phyloP scores from a whole-genome alignment of 768 basidiomycete species.

The Naganishia onofrii region DNA sequence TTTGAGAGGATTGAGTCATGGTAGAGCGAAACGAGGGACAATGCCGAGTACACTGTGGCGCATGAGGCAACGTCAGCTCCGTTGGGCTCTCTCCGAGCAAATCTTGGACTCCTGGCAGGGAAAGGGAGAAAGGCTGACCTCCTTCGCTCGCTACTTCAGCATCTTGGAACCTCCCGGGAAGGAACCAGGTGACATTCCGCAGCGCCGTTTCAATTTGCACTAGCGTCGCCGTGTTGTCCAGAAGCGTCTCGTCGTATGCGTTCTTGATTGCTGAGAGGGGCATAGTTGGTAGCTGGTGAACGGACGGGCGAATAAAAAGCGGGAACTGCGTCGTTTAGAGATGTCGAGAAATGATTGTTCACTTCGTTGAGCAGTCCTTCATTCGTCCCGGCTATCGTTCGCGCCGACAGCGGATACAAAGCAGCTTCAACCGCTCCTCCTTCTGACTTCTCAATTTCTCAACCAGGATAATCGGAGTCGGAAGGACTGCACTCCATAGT shows the following conservation, averaged over 20 bases:
- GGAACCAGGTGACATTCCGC: constrained; percentile 87
- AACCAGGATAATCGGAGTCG: too few relatives aligned
- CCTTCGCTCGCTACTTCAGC: constrained; percentile 93
- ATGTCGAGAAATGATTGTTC: not conserved
- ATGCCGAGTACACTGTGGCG: constrained; percentile 66
- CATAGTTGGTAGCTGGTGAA: not conserved
- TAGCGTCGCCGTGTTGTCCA: constrained; percentile 80
- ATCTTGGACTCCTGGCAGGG: not conserved
- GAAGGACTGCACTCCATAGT: too few relatives aligned
- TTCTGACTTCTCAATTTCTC: too few relatives aligned
- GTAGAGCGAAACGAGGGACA: constrained; percentile 86
- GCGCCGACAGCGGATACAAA: too few relatives aligned
- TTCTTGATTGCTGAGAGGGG: constrained; percentile 28
- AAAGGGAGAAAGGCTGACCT: constrained; percentile 60
- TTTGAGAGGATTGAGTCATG: constrained; percentile 85
- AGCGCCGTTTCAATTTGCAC: constrained; percentile 83
- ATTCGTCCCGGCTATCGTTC: too few relatives aligned
- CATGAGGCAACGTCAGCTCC: too few relatives aligned
- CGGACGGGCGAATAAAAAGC: not conserved
- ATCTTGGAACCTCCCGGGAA: constrained; percentile 95
- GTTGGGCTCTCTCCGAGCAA: not conserved
- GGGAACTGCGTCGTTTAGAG: not conserved
- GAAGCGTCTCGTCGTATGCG: constrained; percentile 72
- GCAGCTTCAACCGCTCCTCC: too few relatives aligned
- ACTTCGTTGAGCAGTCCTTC: too few relatives aligned